Conservation (phyloP, 768 basidiomycete genomes). For the Gloeopeniophorella convolvens region DNA sequence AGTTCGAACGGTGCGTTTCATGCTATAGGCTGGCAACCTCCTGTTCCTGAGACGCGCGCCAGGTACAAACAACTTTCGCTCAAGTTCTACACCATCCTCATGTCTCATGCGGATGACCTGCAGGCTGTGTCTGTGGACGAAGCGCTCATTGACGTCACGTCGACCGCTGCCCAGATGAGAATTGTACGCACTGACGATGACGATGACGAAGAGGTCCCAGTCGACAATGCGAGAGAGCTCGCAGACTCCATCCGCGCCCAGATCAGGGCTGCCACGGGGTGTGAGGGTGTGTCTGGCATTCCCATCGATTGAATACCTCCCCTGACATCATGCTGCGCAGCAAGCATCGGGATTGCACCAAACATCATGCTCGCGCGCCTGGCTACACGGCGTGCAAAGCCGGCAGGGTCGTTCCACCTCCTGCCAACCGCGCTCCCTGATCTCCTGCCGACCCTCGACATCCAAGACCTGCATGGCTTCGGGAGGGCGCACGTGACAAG, state of each 20-base stretch:
- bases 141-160: conserved; percentile 85
- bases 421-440: conserved; percentile 41
- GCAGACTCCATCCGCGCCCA: conserved; percentile 78
- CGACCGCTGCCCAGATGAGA: conserved; percentile 39
- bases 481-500: conserved; percentile 69
- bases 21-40: not conserved
- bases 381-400: conserved; percentile 88
- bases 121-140: conserved; percentile 97
- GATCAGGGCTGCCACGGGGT: conserved; percentile 72
- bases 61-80: conserved; percentile 84
- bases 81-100: conserved; percentile 88
- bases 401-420: conserved; percentile 80
- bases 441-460: conserved; percentile 61
- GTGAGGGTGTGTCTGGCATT: conserved; percentile 54
- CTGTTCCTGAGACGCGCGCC: conserved; percentile 8
- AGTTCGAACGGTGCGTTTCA: conserved; percentile 68
- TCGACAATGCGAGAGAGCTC: conserved; percentile 66
- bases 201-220: conserved; percentile 24
- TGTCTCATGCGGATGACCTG: conserved; percentile 83
- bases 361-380: conserved; percentile 92
- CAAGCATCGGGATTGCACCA: conserved; percentile 86
- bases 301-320: conserved; percentile 2
- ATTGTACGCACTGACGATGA: conserved; percentile 22
- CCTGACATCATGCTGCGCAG: conserved; percentile 35
- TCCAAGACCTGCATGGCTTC: conserved; percentile 83